Base-by-base conservation (phyloP, 1,284 basidiomycete genomes). In the Apiotrichum akiyoshidainum region DNA sequence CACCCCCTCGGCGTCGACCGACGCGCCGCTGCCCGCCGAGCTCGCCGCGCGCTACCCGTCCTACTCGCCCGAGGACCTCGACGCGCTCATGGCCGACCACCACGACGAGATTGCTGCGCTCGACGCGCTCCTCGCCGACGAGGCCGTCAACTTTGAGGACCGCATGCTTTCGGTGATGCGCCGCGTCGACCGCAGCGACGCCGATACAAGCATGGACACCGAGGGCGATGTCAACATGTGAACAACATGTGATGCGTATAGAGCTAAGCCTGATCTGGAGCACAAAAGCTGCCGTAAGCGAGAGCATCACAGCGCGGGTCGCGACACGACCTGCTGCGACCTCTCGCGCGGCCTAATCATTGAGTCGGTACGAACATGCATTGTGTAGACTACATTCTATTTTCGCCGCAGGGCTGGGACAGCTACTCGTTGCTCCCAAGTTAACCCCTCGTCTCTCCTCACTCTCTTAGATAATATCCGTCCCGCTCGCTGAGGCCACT, bases 1-100 rank as follows among this genome's bases (percentile, higher is more conserved):
- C 17, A 46, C 70, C 1, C 71, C 77, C 5, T 63, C 65, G 47
- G 65, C 66, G 12, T 68, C 75, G 9, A 60, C 66, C 8, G 68
- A 67, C 21, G 63, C 71, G 2, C 75, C 64, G 17, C 66, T 66
- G 14, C 49, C 57, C 1, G 63, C 62, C 4, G 75, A 77, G 50
- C 57, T 79, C 16, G 60, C 72, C 2, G 78, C 77, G 6, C 68
- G 76, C 16, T 76, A 76, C 64, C 66, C 72, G 0, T 58, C 72
- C 10, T 68, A 68, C 21, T 37, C 62, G 4, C 46, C 69, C 0
- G 64, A 67, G 14, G 65, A 71, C 34, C 65, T 79, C 35, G 69
- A 69, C n/a, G 67, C 64, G 21, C 57, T 77, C 37, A 68, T 74
- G 70, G 53, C 12, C 21, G 72, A 75, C 63, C 68, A 77, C 42